Evolutionary conservation across 1,284 basidiomycete genomes (phyloP).

Genomic region (Athelia psychrophila): DNA sequence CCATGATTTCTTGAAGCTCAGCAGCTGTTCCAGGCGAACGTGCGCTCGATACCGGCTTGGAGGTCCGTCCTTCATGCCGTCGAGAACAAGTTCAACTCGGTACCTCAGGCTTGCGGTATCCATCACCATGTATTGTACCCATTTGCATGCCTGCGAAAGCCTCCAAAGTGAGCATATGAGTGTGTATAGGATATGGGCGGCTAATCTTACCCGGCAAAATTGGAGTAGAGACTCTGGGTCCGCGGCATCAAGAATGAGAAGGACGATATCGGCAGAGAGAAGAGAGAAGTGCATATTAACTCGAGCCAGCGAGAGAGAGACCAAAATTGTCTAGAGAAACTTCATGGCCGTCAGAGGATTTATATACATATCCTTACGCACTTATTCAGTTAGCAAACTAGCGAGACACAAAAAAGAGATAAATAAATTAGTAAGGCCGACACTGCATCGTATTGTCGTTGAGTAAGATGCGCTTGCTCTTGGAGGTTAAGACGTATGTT

Average conservation of each 20-base stretch:
- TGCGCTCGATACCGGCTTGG: constrained; percentile 33
- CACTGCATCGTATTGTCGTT: not conserved
- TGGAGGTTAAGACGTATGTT: not conserved
- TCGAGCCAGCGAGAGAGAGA: not conserved
- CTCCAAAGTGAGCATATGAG: not conserved
- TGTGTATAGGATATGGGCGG: not conserved
- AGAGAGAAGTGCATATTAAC: constrained; percentile 29
- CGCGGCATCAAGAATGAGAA: constrained; percentile 49
- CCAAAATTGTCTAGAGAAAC: not conserved
- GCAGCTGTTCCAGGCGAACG: constrained; percentile 45
- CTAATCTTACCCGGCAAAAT: constrained; percentile 42
- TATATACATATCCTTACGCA: not conserved
- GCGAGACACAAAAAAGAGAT: not conserved
- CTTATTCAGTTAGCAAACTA: not conserved
- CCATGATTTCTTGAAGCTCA: constrained; percentile 51
- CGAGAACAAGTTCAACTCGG: constrained; percentile 49
- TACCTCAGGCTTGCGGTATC: constrained; percentile 49
- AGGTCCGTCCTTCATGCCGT: constrained; percentile 53
- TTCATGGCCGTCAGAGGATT: not conserved
- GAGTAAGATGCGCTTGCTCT: not conserved
- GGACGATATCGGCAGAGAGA: constrained; percentile 52
- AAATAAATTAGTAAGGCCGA: not conserved
- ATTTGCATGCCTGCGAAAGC: constrained; percentile 39
- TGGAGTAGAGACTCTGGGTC: constrained; percentile 50
- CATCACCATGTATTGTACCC: constrained; percentile 40